A percentile compares a stretch with the other conserved stretches of the same genome.
phyloP scores from a whole-genome alignment of 192 early-diverging fungal species.

The Funneliformis geosporum region DNA sequence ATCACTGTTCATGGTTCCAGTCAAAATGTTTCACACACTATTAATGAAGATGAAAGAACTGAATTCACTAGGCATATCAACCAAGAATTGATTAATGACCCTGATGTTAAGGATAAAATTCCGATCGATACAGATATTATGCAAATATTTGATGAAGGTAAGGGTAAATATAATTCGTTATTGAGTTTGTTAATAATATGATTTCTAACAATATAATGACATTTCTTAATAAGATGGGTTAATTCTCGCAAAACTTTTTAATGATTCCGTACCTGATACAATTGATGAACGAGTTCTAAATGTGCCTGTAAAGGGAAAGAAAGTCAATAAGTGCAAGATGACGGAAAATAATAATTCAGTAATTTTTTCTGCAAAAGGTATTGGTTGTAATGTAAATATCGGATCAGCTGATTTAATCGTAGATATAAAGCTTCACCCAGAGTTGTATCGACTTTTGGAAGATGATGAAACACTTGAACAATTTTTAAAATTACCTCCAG shows the following conservation, averaged over 20 bases:
- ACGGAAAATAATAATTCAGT: constrained; percentile 99
- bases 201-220: neutral
- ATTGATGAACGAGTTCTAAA: constrained; percentile 99
- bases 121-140: constrained; percentile 93
- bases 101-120: constrained; percentile 79
- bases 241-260: constrained; percentile 96
- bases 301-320: constrained; percentile 62
- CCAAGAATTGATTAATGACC: constrained; percentile 76
- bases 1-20: constrained; percentile 85
- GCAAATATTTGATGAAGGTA: constrained; percentile 96
- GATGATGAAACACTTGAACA: constrained; percentile 92
- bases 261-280: constrained; percentile 93
- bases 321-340: constrained; percentile 93
- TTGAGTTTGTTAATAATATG: constrained; percentile 1
- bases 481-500: constrained; percentile 90
- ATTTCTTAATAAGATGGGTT: constrained; percentile 69
- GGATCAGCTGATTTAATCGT: constrained; percentile 96
- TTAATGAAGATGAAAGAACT: constrained; percentile 98
- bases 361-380: constrained; percentile 98
- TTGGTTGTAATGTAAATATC: constrained; percentile 98
- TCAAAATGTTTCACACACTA: constrained; percentile 91
- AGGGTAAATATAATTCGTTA: constrained; percentile 56
- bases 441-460: constrained; percentile 93
- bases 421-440: constrained; percentile 97
- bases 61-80: constrained; percentile 97